phyloP scores from a whole-genome alignment of 352 stramenopile species.

The Pythium aristosporum region DNA sequence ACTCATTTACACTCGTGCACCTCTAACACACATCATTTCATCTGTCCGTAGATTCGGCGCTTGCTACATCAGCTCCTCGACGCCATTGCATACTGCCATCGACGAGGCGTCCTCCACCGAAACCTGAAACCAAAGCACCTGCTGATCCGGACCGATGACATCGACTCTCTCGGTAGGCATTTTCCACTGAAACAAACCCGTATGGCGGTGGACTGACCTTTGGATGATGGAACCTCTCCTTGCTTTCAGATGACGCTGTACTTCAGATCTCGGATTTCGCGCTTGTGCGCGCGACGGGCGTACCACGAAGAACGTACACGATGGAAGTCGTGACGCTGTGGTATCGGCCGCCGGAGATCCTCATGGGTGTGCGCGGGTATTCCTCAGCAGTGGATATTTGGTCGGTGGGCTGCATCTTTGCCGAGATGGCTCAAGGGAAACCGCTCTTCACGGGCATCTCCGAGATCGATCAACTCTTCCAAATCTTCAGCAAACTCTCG shows the following conservation, averaged over 20 bases:
- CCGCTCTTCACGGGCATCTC: slow-evolving; percentile 82
- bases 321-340: slow-evolving; percentile 91
- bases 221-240: background rate
- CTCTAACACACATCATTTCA: background rate
- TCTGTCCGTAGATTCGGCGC: slow-evolving; percentile 51
- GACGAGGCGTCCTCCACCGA: slow-evolving; percentile 84
- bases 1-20: too few relatives aligned
- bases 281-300: slow-evolving; percentile 82
- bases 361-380: slow-evolving; percentile 87
- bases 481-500: slow-evolving; percentile 93
- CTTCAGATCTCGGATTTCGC: slow-evolving; percentile 89
- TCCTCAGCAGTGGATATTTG: slow-evolving; percentile 91
- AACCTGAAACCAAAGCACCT: slow-evolving; percentile 91
- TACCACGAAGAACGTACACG: slow-evolving; percentile 88
- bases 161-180: slow-evolving; percentile 56
- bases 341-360: slow-evolving; percentile 89
- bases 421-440: slow-evolving; percentile 92
- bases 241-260: slow-evolving; percentile 45
- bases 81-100: slow-evolving; percentile 87
- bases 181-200: background rate
- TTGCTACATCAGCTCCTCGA: slow-evolving; percentile 87
- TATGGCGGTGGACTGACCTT: background rate
- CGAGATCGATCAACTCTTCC: slow-evolving; percentile 85
- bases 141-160: slow-evolving; percentile 74
- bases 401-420: slow-evolving; percentile 97